Base-by-base conservation (phyloP, 1,284 basidiomycete genomes). In the Heterobasidion occidentale region DNA sequence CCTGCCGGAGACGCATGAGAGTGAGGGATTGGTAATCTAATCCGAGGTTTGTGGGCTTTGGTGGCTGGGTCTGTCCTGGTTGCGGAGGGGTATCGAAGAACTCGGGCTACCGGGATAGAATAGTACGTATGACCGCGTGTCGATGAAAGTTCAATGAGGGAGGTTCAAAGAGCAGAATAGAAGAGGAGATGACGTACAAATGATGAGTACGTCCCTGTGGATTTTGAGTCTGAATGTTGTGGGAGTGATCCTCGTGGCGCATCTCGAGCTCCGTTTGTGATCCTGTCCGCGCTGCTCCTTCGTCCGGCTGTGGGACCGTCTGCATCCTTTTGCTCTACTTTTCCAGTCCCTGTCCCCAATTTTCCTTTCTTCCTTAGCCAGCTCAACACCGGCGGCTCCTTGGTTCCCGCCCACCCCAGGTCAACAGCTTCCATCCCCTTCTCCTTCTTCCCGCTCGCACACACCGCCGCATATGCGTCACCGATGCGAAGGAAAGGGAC, bases 21-120 rank as follows among this genome's bases (percentile, higher is more conserved):
- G 90, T 93, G 55, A 92, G 69, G 14, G 87, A 85, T 70, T 94
- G 92, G 56, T 86, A 92, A 63, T 93, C 88, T 19, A 88, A 64
- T 3, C 73, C 63, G 9, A 68, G 62, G 7, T 66, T 58, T n/a
- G 61, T 58, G 17, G 67, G 62, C 20, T 71, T 61, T 8, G 65
- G 59, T 0, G 66, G 51, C 34, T 57, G 44, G 45, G 58, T 20
- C 12, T 36, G 51, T 12, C 14, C 9, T 20, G 12, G 17, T 53
- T 45, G 38, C 38, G 38, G 38, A 42, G 38, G 38, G 12, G 34
- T 36, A 14, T 19, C 34, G 8, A 36, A 54, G 15, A 68, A 42
- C 51, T 69, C 63, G 44, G 70, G 64, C 65, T 73, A 53, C 55
- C 60, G 36, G 58, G 15, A 12, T 27, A 58, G 61, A 65, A 19